phyloP scores from a whole-genome alignment of 768 basidiomycete genomes.

The Neoboletus brunneissimus region DNA sequence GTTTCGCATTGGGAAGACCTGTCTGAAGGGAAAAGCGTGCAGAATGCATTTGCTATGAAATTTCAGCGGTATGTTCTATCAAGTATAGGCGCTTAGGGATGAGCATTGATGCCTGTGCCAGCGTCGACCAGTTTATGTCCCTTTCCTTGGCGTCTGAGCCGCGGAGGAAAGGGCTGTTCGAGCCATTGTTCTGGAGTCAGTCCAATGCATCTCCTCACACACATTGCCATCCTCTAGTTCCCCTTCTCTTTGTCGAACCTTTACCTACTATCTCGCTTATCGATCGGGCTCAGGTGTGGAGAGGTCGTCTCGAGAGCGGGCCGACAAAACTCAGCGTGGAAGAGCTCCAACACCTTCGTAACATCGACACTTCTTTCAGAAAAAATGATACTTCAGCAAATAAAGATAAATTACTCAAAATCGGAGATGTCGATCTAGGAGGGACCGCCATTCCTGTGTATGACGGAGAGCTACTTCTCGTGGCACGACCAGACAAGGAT shows the following conservation, averaged over 20 bases:
- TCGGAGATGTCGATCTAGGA: constrained; percentile 48
- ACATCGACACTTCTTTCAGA: constrained; percentile 42
- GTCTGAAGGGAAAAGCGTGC: constrained; percentile 37
- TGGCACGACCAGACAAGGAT: constrained; percentile 56
- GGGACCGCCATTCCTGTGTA: constrained; percentile 73
- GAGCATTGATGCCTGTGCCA: constrained; percentile 24
- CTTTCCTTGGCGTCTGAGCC: constrained; percentile 75
- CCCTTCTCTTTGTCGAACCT: constrained; percentile 74
- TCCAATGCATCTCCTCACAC: constrained; percentile 34
- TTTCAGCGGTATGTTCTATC: constrained; percentile 55
- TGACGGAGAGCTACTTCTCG: constrained; percentile 69
- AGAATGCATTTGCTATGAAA: constrained; percentile 46
- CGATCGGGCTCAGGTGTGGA: constrained; percentile 61
- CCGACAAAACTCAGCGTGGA: constrained; percentile 44
- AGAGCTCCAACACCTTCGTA: constrained; percentile 59
- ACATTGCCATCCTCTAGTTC: constrained; percentile 50
- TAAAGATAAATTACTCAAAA: constrained; percentile 31
- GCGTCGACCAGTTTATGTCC: constrained; percentile 75
- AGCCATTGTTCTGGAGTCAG: constrained; percentile 72
- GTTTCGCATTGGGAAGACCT: constrained; percentile 58
- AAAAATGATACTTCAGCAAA: constrained; percentile 15
- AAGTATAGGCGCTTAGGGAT: neutral
- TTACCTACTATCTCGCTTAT: constrained; percentile 65
- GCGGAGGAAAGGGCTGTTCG: constrained; percentile 68
- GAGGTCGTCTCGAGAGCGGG: constrained; percentile 68